These are phyloP conservation scores for Phytophthora vignae DNA, from an alignment of 352 stramenopile genomes.

Conservation along the genomic window DNA sequence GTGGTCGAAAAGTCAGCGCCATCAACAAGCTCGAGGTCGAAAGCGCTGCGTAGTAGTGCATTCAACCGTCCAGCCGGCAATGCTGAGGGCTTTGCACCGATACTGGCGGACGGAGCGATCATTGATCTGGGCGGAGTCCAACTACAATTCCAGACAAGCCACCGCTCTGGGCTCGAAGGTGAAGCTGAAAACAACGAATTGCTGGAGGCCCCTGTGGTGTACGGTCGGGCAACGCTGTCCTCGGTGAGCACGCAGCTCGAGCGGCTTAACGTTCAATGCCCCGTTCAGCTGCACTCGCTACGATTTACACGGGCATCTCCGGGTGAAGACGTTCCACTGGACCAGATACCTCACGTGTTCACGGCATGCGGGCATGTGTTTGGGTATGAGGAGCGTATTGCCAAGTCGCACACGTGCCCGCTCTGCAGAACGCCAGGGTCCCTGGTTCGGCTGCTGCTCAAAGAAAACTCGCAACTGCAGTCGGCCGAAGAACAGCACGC, in stretches of 20 bases:
- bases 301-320: conserved; percentile 52
- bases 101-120: conserved; percentile 75
- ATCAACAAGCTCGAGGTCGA: conserved; percentile 13
- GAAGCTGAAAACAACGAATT: conserved; percentile 35
- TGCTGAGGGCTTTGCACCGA: conserved; percentile 43
- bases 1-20: conserved; percentile 13
- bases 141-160: conserved; percentile 72
- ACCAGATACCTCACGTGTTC: conserved; percentile 80
- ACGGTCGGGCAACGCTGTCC: conserved; percentile 40
- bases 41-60: conserved; percentile 45
- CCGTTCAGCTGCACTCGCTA: conserved; percentile 76
- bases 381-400: conserved; percentile 78
- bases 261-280: conserved; percentile 76
- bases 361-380: conserved; percentile 84
- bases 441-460: conserved; percentile 74
- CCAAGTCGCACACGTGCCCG: conserved; percentile 62
- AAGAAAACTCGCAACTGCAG: conserved; percentile 80
- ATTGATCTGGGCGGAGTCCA: conserved; percentile 84
- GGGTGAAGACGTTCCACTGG: conserved; percentile 56
- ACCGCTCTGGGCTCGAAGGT: conserved; percentile 34
- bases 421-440: conserved; percentile 71
- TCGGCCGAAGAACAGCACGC: conserved; percentile 60
- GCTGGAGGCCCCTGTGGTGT: conserved; percentile 41
- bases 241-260: conserved; percentile 76
- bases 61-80: conserved; percentile 71